phyloP scores from a whole-genome alignment of 164 flowering plant genomes.

The Hamamelis virginiana region DNA sequence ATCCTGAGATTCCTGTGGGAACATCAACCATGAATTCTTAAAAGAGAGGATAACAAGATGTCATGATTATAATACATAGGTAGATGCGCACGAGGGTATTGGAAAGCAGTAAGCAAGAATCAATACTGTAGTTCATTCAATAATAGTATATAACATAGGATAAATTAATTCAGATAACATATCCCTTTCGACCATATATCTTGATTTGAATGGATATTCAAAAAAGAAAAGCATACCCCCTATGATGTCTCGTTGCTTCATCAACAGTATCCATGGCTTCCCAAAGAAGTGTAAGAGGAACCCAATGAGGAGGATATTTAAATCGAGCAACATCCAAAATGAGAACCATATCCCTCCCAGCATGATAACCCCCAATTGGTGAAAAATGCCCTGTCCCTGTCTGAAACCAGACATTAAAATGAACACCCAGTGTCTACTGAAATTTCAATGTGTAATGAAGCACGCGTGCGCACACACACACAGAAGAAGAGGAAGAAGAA shows the following conservation, averaged over 20 bases:
- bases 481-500: background rate
- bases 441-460: background rate
- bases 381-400: constrained; percentile 29
- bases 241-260: constrained; percentile 38
- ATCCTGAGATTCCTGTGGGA: no score
- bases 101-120: no score
- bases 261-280: constrained; percentile 65
- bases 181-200: background rate
- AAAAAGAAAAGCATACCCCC: constrained; percentile 45
- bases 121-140: no score
- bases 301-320: constrained; percentile 83
- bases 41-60: no score
- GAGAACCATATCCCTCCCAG: constrained; percentile 66
- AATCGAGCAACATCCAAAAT: constrained; percentile 29
- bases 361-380: constrained; percentile 80
- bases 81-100: no score
- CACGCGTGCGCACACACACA: background rate
- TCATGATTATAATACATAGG: no score
- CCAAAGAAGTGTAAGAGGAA: constrained; percentile 70
- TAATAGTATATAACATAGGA: no score
- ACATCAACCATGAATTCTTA: no score
- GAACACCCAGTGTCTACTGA: background rate
- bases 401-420: background rate
- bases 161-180: no score
- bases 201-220: background rate